A percentile compares a stretch with the other conserved stretches of the same genome.
phyloP scores from a whole-genome alignment of 495 filamentous ascomycete species.

The Cercophora sp. region DNA sequence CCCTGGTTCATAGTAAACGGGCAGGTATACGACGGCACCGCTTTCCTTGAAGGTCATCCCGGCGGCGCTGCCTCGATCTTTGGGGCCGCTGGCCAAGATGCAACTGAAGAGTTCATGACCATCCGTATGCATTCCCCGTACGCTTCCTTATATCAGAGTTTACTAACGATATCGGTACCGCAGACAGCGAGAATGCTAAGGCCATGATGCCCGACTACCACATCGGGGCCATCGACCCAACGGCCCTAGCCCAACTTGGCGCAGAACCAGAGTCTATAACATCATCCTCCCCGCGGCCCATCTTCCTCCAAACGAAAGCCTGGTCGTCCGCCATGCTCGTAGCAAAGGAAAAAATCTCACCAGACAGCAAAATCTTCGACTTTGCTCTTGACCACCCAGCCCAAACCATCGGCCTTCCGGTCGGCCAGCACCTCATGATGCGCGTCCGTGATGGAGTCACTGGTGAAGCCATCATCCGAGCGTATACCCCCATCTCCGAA shows the following conservation, averaged over 20 bases:
- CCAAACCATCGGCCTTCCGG: slow-evolving; percentile 74
- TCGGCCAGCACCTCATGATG: slow-evolving; percentile 88
- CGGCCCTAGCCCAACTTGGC: slow-evolving; percentile 49
- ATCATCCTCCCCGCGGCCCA: slow-evolving; percentile 39
- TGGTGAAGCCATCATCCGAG: slow-evolving; percentile 70
- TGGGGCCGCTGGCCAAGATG: slow-evolving; percentile 77
- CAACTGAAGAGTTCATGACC: slow-evolving; percentile 89
- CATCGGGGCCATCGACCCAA: slow-evolving; percentile 69
- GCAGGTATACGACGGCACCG: slow-evolving; percentile 87
- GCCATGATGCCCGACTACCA: slow-evolving; percentile 88
- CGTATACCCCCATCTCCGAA: slow-evolving; percentile 84
- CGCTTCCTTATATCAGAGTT: not conserved
- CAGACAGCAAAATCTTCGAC: slow-evolving; percentile 79
- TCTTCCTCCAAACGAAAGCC: slow-evolving; percentile 66
- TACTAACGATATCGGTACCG: slow-evolving; percentile 11
- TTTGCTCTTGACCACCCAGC: slow-evolving; percentile 71
- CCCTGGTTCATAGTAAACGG: slow-evolving; percentile 94
- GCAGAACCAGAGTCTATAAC: slow-evolving; percentile 15
- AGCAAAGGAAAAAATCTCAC: slow-evolving; percentile 63
- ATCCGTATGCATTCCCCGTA: slow-evolving; percentile 67
- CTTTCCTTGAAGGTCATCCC: slow-evolving; percentile 80
- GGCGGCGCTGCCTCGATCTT: slow-evolving; percentile 87
- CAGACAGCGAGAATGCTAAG: slow-evolving; percentile 90
- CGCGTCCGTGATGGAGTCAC: slow-evolving; percentile 68
- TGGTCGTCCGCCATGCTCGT: slow-evolving; percentile 70